Base-by-base conservation (phyloP, 257 asterid species). In the Forsythia viridissima region DNA sequence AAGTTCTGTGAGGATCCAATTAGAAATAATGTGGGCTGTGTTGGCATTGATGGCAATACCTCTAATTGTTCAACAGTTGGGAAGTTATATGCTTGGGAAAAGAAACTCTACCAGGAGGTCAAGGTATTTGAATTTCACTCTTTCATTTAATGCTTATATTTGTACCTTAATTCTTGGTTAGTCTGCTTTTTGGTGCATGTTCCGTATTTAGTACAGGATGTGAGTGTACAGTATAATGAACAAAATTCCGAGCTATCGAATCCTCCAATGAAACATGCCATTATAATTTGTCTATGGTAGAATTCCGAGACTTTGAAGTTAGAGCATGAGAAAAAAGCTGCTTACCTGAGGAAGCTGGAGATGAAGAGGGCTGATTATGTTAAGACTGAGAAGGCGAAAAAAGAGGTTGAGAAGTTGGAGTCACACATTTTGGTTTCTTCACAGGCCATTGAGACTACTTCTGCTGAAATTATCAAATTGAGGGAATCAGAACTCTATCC, bases 381-480 rank as follows among this genome's bases (percentile, higher is more conserved):
- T 40, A 96, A 91, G 86, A 89, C 91, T 1, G 98, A 96, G 90
- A 93, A 91, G 86, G 93, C 97, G 10, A 92, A 92, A 83, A 96
- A 96, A 76, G 99, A 96, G 81, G 95, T 93, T 0, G 99, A 93
- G 86, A 96, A 89, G 77, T 83, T 96, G 88, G 98, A 96, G 85
- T 93, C 98, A 12, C 96, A 91, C 79, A 80, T 91, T 92, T 85
- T 86, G 86, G 98, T 96, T 72, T 93, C 98, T 42, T 65, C 91
- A 40, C 97, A 96, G 77, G 96, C 95, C 6, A 91, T 96, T 8
- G 97, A 92, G 82, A 82, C 97, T 48, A 96, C 94, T 73, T 93
- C 99, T 44, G 69, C 86, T 1, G 97, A 96, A 88, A 96, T 93
- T 73, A 86, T 90, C 82, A 93, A 92, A 76, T 80, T 96, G 82